phyloP scores from a whole-genome alignment of 345 rosid species.

The Anacardium occidentale region DNA sequence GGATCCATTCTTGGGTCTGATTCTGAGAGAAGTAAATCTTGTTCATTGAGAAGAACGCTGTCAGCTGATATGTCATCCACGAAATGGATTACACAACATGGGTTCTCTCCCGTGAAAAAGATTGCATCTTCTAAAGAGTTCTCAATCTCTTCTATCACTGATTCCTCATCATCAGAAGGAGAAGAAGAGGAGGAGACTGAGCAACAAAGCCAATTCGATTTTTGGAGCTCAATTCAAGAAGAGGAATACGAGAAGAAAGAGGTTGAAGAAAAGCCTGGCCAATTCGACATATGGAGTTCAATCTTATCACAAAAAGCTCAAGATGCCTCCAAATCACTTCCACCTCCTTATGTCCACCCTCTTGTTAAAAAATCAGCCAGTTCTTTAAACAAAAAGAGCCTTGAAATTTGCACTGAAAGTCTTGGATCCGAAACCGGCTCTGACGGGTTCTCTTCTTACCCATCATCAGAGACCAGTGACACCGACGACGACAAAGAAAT shows the following conservation, averaged over 20 bases:
- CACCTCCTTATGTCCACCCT: conserved; percentile 76
- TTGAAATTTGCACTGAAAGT: conserved; percentile 89
- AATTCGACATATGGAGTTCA: conserved; percentile 60
- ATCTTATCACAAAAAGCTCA: conserved; percentile 52
- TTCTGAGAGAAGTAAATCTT: conserved; percentile 29
- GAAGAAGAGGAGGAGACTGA: conserved; percentile 24
- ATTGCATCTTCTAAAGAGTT: conserved; percentile 57
- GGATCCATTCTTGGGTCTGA: conserved; percentile 67
- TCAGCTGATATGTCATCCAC: conserved; percentile 88
- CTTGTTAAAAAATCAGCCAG: conserved; percentile 55
- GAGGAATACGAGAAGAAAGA: conserved; percentile 35
- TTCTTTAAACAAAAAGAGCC: conserved; percentile 73
- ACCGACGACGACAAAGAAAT: conserved; percentile 40
- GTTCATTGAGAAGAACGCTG: conserved; percentile 71
- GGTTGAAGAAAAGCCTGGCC: conserved; percentile 30
- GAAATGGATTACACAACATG: conserved; percentile 58
- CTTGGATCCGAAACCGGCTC: conserved; percentile 99
- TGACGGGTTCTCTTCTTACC: conserved; percentile 65
- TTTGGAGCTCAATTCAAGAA: conserved; percentile 53
- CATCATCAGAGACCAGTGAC: conserved; percentile 50
- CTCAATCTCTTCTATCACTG: conserved; percentile 15
- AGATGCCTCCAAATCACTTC: conserved; percentile 31
- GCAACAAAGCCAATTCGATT: conserved; percentile 31
- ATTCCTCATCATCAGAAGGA: conserved; percentile 31
- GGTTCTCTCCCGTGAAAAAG: conserved; percentile 51